Base-by-base conservation (phyloP, 1,284 basidiomycete species). In the Pascua guehoae region DNA sequence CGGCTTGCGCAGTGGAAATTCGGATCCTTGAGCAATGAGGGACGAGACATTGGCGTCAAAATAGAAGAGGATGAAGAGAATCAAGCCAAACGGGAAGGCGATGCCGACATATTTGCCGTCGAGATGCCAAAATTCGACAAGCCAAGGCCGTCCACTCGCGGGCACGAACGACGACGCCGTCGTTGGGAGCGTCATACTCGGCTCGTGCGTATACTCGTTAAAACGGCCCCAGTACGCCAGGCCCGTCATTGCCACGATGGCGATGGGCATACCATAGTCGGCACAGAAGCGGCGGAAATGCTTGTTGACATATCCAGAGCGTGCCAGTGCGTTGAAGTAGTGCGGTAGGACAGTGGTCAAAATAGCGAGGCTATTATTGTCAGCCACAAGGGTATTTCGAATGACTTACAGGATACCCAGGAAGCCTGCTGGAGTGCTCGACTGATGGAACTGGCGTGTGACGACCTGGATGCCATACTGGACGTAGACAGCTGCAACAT, bases 101-200 rank as follows among this genome's bases (percentile, higher is more conserved):
- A 81, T 92, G 24, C 88, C 91, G 4, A 95, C 88, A 86, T 91
- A 98, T 75, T 89, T 90, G 0, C 84, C 86, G 24, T 89, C 87
- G 8, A 97, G 80, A 64, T 94, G 79, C 94, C 94, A 98, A 71
- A 97, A 98, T 37, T 78, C 82, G 12, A 98, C 88, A 2, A 97
- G 79, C 95, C 93, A 98, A 2, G 81, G 76, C 53, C 92, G 78
- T 11, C 85, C 85, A 15, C 84, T 82, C 0, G 88, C 89, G 8
- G 91, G 85, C 58, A 83, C 79, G 69, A 91, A 93, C 0, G 88
- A 86, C 7, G 79, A 77, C 1, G 82, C 81, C 0, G 66, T 72
- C 0, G 86, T 82, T 0, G 89, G 90, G 1, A 92, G 77, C 0
- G 87, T 91, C 53, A 80, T 77, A 0, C 84, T 81, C 57, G 86